These are phyloP conservation scores for Sphaerosporella brunnea DNA, from an alignment of 495 filamentous ascomycete species.

Conservation along the genomic window DNA sequence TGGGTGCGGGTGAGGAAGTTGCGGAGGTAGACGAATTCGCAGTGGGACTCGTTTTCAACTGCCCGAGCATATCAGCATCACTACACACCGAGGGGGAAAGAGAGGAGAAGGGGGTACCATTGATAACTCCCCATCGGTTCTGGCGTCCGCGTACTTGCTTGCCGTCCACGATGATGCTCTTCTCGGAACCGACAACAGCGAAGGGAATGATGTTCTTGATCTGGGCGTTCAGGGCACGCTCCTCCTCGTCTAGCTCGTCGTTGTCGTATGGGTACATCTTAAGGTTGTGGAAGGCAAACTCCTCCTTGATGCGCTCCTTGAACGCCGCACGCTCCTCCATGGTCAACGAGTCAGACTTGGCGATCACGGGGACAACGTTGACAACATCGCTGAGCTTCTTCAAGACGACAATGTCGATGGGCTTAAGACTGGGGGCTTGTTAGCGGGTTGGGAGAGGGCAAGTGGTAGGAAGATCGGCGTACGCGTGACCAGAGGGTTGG, in stretches of 20 bases:
- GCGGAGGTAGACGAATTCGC: conserved; percentile 94
- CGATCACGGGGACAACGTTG: conserved; percentile 97
- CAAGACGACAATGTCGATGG: conserved; percentile 97
- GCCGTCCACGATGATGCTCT: conserved; percentile 90
- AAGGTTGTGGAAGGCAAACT: conserved; percentile 98
- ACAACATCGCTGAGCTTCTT: conserved; percentile 98
- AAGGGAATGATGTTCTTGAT: conserved; percentile 98
- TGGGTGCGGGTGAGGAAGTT: conserved; percentile 98
- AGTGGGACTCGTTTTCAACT: conserved; percentile 97
- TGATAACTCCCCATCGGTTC: conserved; percentile 98
- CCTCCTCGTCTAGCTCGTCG: conserved; percentile 94
- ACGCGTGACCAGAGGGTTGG: conserved; percentile 90
- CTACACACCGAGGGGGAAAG: neutral
- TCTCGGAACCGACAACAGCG: conserved; percentile 93
- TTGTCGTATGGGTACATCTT: conserved; percentile 99
- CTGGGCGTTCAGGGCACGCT: conserved; percentile 76
- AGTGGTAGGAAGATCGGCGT: conserved; percentile 27
- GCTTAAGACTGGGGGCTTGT: conserved; percentile 49
- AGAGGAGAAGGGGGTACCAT: conserved; percentile 28
- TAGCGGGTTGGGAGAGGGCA: neutral
- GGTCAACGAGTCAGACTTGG: conserved; percentile 92
- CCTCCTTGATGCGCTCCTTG: conserved; percentile 98
- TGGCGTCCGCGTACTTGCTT: conserved; percentile 95
- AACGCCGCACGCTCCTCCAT: conserved; percentile 88
- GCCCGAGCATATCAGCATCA: conserved; percentile 1